Base-by-base conservation (phyloP, 2,329 filamentous ascomycete species). In the Escovopsis weberi region DNA sequence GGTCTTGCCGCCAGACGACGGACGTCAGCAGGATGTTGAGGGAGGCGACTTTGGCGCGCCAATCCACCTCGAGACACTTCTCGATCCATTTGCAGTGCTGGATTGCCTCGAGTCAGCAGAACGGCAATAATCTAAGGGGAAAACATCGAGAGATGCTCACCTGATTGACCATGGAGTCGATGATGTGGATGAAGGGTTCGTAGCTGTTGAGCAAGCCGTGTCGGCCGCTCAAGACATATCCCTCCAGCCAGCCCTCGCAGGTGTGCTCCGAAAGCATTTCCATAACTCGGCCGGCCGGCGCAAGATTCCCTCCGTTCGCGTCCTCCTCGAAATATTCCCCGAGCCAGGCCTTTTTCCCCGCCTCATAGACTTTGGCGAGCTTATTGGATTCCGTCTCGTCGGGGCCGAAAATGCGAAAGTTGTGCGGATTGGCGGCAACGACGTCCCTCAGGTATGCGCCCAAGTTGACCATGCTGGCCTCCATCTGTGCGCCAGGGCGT, bases 311-410 rank as follows among this genome's bases (percentile, higher is more conserved):
- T 9, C 82, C 82, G 53, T 87, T 78, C 7, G 64, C 61, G 52
- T 88, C 83, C 55, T 87, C 82, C 4, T 83, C 78, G 47, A 87
- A 82, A 57, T 82, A 84, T 40, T 85, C 82, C 6, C 75, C 82
- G 65, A 87, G 68, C 82, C 83, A 87, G 4, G 84, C 81, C 61
- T 87, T 87, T 70, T 85, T 82, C 5, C 78, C 78, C 1, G 74
- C 80, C 45, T 81, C 70, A 58, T 87, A 87, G 38, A 88, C 77
- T 23, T 70, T 71, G 1, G 65, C 70, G 2, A 88, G 74, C 62
- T 88, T 87, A 64, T 88, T 88, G 19, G 81, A 85, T 56, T 87
- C 78, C 0, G 82, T 87, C 69, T 88, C 83, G 54, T 88, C 83
- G 0, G 83, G 83, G 0, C 82, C 82, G 50, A 86, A 85, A 6